Evolutionary conservation across 805 yeast species (phyloP), one percentile per base, ranked within the genome.

Genomic region (Metschnikowia santaceciliae): DNA sequence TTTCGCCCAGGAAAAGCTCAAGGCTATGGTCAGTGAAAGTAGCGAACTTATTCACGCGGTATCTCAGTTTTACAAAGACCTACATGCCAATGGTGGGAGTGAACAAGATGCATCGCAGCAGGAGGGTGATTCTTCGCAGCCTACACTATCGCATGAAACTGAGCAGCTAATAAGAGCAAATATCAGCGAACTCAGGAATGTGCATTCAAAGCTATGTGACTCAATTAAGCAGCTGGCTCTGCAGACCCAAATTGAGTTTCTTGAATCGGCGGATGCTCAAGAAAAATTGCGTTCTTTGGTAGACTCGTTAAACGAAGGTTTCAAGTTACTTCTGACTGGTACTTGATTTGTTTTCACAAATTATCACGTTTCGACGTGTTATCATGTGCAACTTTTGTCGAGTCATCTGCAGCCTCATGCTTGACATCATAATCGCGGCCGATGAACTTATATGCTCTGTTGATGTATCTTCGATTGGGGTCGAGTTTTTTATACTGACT

Each of bases 381-480:
- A 23, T 13, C 17, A 30, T 10, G 30, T 10, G 2, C 58, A 51
- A 17, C 49, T 49, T 13, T 63, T 41, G 8, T 10, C n/a, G 32
- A 17, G n/a, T 40, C 32, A 7, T 33, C 22, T 2, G 30, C 20
- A n/a, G 30, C 11, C 10, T n/a, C 38, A 15, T 33, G 19, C 37
- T 42, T 36, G 8, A 8, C 26, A 7, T 44, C 22, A 20, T 35
- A 36, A 53, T 56, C 52, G 42, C 60, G 56, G 36, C 64, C 62
- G 8, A 74, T 60, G 44, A 64, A 62, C n/a, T 61, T 57, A 54
- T 74, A 72, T 10, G 73, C 74, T 41, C 52, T 61, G 46, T 68
- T 65, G 49, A 73, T 73, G 48, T 69, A 65, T 38, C 63, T 57
- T 45, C 76, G 55, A 51, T 69, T 67, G 1, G 78, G 78, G 57